These are phyloP conservation scores for Vitis riparia DNA, from an alignment of 164 flowering plant genomes.

Conservation along the genomic window DNA sequence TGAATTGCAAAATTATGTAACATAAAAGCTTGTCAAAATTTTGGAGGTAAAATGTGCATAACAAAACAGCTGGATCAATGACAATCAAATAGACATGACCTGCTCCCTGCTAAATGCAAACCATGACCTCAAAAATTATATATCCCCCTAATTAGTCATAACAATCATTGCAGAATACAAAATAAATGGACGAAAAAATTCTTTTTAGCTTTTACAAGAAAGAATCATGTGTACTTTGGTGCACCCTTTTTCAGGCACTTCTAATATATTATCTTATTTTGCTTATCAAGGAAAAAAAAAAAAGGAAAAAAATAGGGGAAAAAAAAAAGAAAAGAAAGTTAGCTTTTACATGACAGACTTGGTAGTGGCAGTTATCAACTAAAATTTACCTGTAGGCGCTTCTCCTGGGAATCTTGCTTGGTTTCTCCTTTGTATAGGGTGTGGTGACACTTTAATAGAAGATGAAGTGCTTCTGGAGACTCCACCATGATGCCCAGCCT, in stretches of 20 bases:
- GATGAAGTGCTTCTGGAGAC: slow-evolving; percentile 14
- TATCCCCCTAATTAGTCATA: neutral
- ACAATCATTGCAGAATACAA: neutral
- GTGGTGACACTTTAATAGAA: slow-evolving; percentile 39
- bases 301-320: too few relatives aligned
- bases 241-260: too few relatives aligned
- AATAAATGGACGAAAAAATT: neutral
- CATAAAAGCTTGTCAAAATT: too few relatives aligned
- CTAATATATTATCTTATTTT: too few relatives aligned
- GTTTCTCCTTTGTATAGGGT: slow-evolving; percentile 54
- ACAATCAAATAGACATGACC: neutral
- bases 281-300: too few relatives aligned
- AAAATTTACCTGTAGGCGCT: slow-evolving; percentile 32
- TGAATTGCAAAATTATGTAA: too few relatives aligned
- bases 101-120: neutral
- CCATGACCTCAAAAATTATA: neutral
- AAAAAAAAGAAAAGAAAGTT: too few relatives aligned
- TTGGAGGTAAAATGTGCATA: too few relatives aligned
- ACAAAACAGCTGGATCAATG: neutral
- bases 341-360: neutral
- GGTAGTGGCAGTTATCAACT: neutral
- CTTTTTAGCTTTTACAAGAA: too few relatives aligned
- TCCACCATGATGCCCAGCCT: slow-evolving; percentile 21
- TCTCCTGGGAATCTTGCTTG: slow-evolving; percentile 17
- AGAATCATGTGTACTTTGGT: too few relatives aligned